Evolutionary conservation across 1,284 basidiomycete genomes (phyloP), one percentile per base, ranked within the genome.

Genomic region (Leccinum fuscescens): DNA sequence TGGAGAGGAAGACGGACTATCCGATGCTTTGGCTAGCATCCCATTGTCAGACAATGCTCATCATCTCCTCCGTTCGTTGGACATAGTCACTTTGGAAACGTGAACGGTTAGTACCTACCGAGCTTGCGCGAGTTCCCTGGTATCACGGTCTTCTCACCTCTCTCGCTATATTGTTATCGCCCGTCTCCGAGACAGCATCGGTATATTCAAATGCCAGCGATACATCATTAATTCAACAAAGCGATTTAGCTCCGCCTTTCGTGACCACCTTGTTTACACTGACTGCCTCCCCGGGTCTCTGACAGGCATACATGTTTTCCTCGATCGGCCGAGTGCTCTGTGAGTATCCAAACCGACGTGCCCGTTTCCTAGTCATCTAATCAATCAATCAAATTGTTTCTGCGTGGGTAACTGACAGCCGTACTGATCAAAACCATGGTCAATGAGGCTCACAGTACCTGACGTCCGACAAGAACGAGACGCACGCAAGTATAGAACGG

Each of bases 241-340:
- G 78, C 62, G 31, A 29, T 29, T 29, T 29, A 29, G 29, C 3
- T 60, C 74, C 0, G 70, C 74, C 60, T 86, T 89, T 69, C 81
- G 78, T 44, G 78, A 83, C 49, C 88, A 90, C 66, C 81, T 89
- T 17, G 74, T 80, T 14, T 81, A 85, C 14, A 81, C 84, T 49
- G 86, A 84, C 3, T 73, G 85, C 39, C 68, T 86, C 3, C 68
- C 82, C 1, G 78, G 77, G 51, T 69, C 79, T 4, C 76, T 82
- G 4, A 74, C 77, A 29, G 77, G 73, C 56, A 74, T 92, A 42
- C 88, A 90, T 65, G 68, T 92, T n/a, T 92, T 92, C 74, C 77
- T 93, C n/a, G 90, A 93, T 68, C 79, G 90, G 46, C 82, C 90
- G 1, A 90, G 89, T 67, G 77, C 84, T 48, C 87, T 90, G 88